Percentiles rank a stretch among this genome's conserved stretches.
Conservation (phyloP, 2,329 filamentous ascomycete genomes). For the Phoma herbarum region DNA sequence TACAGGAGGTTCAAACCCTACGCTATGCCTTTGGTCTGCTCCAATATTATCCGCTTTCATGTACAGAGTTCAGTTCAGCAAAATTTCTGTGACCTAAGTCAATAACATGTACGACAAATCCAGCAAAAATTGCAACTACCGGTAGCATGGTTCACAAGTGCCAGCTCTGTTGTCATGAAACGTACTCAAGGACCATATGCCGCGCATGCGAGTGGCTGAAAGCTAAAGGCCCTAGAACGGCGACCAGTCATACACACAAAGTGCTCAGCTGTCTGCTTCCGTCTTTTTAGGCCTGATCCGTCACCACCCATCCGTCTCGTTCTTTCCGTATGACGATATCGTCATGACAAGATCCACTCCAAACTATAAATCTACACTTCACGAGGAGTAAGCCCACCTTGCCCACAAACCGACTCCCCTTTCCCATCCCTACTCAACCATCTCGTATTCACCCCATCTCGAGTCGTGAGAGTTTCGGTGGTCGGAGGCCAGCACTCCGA, state of each 20-base stretch:
- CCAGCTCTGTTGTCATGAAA: not conserved
- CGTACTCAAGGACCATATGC: not conserved
- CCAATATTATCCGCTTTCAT: not conserved
- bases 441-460: not conserved
- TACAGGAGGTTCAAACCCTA: not conserved
- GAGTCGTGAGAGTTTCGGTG: constrained; percentile 3
- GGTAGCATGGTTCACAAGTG: not conserved
- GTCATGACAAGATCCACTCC: not conserved
- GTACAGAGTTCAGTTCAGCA: not conserved
- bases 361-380: not conserved
- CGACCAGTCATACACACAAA: not conserved
- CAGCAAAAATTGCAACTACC: not conserved
- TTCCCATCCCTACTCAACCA: constrained; percentile 2
- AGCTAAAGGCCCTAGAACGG: not conserved
- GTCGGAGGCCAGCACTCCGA: not conserved
- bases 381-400: not conserved
- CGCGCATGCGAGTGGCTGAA: not conserved
- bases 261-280: not conserved
- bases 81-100: not conserved
- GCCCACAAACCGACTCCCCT: not conserved
- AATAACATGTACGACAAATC: not conserved
- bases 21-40: not conserved
- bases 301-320: not conserved
- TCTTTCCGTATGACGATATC: not conserved
- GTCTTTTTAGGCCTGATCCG: not conserved